Evolutionary conservation across 768 basidiomycete genomes (phyloP), one percentile per base, ranked within the genome.

Genomic region (Harrya chromipes): DNA sequence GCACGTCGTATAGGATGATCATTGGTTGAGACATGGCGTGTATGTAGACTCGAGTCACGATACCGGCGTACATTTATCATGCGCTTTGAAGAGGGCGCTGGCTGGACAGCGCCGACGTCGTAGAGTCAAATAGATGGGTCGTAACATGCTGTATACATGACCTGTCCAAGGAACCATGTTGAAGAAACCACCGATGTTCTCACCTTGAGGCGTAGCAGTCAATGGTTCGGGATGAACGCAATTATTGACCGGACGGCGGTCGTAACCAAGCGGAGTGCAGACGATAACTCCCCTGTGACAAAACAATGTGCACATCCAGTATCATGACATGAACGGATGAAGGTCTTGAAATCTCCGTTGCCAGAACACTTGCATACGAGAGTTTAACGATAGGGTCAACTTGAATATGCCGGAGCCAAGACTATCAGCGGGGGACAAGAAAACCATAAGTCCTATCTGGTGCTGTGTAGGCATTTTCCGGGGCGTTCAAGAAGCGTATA

Each of bases 1-100:
- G 81, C 19, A 83, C 73, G 54, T 89, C 87, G 61, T 87, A 89
- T 14, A 89, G 70, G 14, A 73, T 80, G 52, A 89, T 83, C 40
- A 72, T 67, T 12, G 82, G 79, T 44, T 72, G 71, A 47, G 75
- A 64, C 74, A 76, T 76, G 41, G 47, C 42, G 20, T 36, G 43
- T 11, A 37, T 29, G 40, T 12, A 35, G 26, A 40, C 4, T 33
- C 17, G 17, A 38, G 20, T 36, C 16, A 16, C n/a, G 41, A 31
- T 33, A 4, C 16, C 23, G 24, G 42, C 31, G 31, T 20, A 17
- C 41, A 36, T 37, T 36, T 21, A 47, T 35, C 39, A 47, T 33
- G 36, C 10, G 26, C 14, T 11, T 19, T 16, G 20, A 42, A 29
- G 11, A 35, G 31, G 39, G 23, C 48, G 46, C 38, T 47, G 16